Base-by-base conservation (phyloP, 1,284 basidiomycete genomes). In the Ganoderma lucidum region DNA sequence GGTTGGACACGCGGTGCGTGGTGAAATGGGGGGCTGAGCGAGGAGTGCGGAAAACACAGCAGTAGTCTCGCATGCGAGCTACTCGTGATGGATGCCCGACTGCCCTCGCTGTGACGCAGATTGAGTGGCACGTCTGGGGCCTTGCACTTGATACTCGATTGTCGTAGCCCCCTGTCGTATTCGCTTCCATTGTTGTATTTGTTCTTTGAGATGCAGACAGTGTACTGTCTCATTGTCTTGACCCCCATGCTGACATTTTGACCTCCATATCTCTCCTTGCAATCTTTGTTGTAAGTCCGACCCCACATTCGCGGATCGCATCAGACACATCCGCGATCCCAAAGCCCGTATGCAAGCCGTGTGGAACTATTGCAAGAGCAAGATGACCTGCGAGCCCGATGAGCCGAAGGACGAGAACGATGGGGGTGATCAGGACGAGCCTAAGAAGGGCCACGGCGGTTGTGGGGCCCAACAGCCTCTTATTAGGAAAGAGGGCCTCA, bases 1-100 rank as follows among this genome's bases (percentile, higher is more conserved):
- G 89, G 92, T 90, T 92, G 91, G 91, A 88, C 92, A 89, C 90
- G 90, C 85, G 87, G 90, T 85, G 87, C 84, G 91, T 83, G 93
- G 93, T 94, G 93, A 95, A 94, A 94, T 90, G 93, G 93, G 93
- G 92, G 92, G 92, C 92, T 89, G 93, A 94, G 92, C 92, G 93
- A 93, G 91, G 89, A 93, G 93, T 92, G 92, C 89, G 89, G 87
- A 88, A 87, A 76, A 72, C 65, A 71, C 64, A 70, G 80, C 68
- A 63, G 83, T 78, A 79, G 79, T 76, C 74, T 75, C 75, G 64
- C 60, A 32, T 62, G 70, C 75, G 81, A 79, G 80, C 74, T 76
- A 72, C 77, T 78, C 73, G 69, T 39, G 80, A 74, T 82, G 77
- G 80, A 80, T 77, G 75, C 76, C 66, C 77, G 74, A 78, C 75